Evolutionary conservation across 169 alveolate genomes (phyloP), one percentile per base, ranked within the genome.

Genomic region (Cryptosporidium canis): DNA sequence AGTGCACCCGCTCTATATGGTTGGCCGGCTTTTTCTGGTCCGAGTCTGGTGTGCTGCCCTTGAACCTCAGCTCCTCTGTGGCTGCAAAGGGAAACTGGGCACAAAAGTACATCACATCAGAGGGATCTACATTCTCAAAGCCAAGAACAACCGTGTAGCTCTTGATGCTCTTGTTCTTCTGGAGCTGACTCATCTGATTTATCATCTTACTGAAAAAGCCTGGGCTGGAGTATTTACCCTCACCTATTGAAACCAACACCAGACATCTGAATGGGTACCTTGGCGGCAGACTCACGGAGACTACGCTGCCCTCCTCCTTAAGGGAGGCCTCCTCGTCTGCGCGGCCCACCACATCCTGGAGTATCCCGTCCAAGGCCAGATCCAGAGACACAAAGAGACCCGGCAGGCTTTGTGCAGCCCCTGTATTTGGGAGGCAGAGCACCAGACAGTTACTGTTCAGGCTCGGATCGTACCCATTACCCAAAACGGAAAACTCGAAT

Each of bases 21-120:
- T n/a, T 33, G 3, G 68, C 6, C 27, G 41, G 68, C 14, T 56
- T 72, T 21, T 51, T 55, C 2, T 24, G 31, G 7, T 77, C 66
- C 1, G 68, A 29, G 35, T 47, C 41, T 24, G 53, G 31, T 39
- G 9, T 12, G 35, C 3, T 63, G 35, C 87, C 87, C 33, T 77
- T 77, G 27, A 77, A 77, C 31, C 87, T 31, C 51, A 12, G 1
- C 9, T 77, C 87, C 18, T 35, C 71, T 0, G 39, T 55, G 8
- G 24, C 39, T 8, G n/a, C 63, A 44, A 77, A 31, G 2, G 84
- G 84, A 70, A 70, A 70, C 35, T 70, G 84, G 9, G 84, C 33
- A 37, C 84, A 70, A 37, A 70, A 70, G n/a, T 35, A 31, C 84
- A 70, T 70, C 4, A 70, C 8, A 37, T 70, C 84, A n/a, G 51